phyloP scores from a whole-genome alignment of 2,329 filamentous ascomycete species.

The Fusarium falciforme region DNA sequence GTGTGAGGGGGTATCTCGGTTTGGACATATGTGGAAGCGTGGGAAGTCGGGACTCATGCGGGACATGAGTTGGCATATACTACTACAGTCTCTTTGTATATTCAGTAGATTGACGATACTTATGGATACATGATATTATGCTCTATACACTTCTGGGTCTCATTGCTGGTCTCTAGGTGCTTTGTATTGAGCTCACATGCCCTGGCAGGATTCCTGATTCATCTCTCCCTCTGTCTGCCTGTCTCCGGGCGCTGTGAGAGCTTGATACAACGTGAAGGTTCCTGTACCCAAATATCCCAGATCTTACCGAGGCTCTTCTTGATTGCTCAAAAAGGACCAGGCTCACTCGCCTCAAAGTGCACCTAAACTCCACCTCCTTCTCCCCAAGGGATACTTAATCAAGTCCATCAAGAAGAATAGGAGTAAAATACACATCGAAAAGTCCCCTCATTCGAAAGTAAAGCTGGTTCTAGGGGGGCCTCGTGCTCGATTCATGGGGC shows the following conservation, averaged over 20 bases:
- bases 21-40: not conserved
- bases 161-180: not conserved
- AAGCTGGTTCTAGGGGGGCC: not conserved
- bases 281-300: not conserved
- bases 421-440: not conserved
- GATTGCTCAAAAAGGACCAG: not conserved
- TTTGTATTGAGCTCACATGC: not conserved
- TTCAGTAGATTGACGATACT: conserved; percentile 4
- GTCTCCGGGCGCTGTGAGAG: not conserved
- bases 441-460: not conserved
- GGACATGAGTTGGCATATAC: conserved; percentile 12
- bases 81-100: conserved; percentile 11
- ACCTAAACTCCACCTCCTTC: not conserved
- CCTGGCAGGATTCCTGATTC: not conserved
- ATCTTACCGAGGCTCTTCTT: not conserved
- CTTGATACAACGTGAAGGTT: not conserved
- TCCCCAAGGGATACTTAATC: not conserved
- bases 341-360: not conserved
- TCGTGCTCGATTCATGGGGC: not conserved
- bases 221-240: not conserved
- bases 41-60: conserved; percentile 16
- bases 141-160: not conserved
- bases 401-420: not conserved
- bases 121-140: conserved; percentile 10
- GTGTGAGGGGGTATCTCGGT: too few relatives aligned